Base-by-base conservation (phyloP, 768 basidiomycete species). In the Leccinellum albellum region DNA sequence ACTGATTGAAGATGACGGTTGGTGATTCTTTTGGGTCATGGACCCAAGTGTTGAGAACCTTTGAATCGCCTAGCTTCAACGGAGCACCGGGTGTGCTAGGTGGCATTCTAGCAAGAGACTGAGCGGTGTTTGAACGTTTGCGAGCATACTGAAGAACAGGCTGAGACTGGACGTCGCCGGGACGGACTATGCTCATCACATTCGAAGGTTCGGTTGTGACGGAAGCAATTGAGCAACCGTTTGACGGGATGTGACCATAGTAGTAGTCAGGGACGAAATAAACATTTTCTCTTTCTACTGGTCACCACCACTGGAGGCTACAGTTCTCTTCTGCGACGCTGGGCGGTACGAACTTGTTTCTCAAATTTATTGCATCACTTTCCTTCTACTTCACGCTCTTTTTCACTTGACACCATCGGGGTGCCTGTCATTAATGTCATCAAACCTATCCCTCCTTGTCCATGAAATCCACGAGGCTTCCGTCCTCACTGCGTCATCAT, bases 51-150 rank as follows among this genome's bases (percentile, higher is more conserved):
- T 84, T 87, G 48, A 91, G 73, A 2, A 79, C 73, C 62, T 82
- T 86, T 6, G 73, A 76, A 60, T 88, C 88, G 14, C 89, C 89
- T 21, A 82, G 64, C 65, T 79, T 79, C 15, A 91, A 74, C 0
- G 84, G 82, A 17, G 70, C 44, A 7, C 42, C 23, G 14, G 56
- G 31, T 4, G 58, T 60, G 61, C 20, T 55, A 4, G 78, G 76
- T 6, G 76, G 70, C 32, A 78, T 73, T 57, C 83, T 79, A 58
- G 83, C 77, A 57, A 82, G 74, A 4, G 89, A 91, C 54, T 88
- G 87, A 0, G 82, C 79, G 1, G 89, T 91, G 67, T 89, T 89
- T 33, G 89, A 89, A 48, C 89, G 81, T 60, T 85, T 81, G 42
- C 87, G 81, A 56, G 80, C 76, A 62, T 76, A 81, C 55, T 79